Percentiles rank a stretch among this genome's conserved stretches.
Evolutionary conservation across 805 yeast species (phyloP).

Genomic region (Yueomyces sinensis): DNA sequence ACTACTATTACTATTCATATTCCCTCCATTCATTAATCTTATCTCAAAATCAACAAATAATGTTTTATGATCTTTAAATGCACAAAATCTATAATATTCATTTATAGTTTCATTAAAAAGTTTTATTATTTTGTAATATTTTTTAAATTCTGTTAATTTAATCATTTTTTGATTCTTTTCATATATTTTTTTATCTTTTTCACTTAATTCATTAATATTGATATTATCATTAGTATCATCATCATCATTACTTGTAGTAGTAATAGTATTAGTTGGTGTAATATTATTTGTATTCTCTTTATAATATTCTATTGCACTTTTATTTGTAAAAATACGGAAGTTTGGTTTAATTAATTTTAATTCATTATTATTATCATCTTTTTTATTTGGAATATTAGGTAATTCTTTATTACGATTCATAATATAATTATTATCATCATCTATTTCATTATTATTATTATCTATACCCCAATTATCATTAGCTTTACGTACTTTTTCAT

Average conservation of each 20-base stretch:
- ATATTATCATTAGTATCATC: not conserved
- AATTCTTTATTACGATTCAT: slow-evolving; percentile 16
- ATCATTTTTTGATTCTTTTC: slow-evolving; percentile 3
- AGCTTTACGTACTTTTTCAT: slow-evolving; percentile 8
- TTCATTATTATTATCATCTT: not conserved
- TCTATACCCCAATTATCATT: slow-evolving; percentile 14
- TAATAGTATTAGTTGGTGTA: not conserved
- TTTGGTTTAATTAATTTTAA: not conserved
- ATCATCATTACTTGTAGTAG: not conserved
- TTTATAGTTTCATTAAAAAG: slow-evolving; percentile 12
- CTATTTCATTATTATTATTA: slow-evolving; percentile 8
- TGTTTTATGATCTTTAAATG: slow-evolving; percentile 5
- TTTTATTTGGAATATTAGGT: slow-evolving; percentile 6
- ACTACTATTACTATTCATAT: too few relatives aligned
- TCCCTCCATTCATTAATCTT: slow-evolving; percentile 1
- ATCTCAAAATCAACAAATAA: slow-evolving; percentile 14
- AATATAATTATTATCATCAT: too few relatives aligned
- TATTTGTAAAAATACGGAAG: not conserved
- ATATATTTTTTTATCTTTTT: not conserved
- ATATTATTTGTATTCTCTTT: not conserved
- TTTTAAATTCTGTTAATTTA: slow-evolving; percentile 6
- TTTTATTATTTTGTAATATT: slow-evolving; percentile 6
- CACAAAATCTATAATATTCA: slow-evolving; percentile 8
- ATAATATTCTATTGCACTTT: not conserved
- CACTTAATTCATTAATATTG: not conserved